Evolutionary conservation across 164 flowering plant genomes (phyloP).

Genomic region (Chloranthus sessilifolius): DNA sequence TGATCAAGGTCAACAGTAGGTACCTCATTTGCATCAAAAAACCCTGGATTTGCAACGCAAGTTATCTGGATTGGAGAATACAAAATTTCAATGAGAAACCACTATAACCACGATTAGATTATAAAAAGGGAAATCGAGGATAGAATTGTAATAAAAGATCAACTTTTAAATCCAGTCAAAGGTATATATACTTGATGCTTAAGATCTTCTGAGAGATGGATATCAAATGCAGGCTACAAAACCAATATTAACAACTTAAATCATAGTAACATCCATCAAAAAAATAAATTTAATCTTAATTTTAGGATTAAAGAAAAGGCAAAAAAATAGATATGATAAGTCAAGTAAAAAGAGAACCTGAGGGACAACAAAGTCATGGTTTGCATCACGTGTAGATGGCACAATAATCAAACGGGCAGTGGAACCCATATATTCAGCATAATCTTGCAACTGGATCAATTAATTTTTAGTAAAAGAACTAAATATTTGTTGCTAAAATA

Average conservation of each 20-base stretch:
- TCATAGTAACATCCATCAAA: too few species aligned
- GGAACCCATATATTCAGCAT: conserved; percentile 77
- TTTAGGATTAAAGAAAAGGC: too few species aligned
- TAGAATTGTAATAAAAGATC: too few species aligned
- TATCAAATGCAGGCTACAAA: conserved; percentile 77
- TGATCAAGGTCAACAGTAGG: too few species aligned
- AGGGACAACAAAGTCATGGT: conserved; percentile 93
- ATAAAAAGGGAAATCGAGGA: too few species aligned
- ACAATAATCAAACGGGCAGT: conserved; percentile 66
- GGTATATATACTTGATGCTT: conserved; percentile 65
- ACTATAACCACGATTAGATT: too few species aligned
- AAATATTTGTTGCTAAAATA: too few species aligned
- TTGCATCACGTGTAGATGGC: conserved; percentile 89
- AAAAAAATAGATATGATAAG: background rate
- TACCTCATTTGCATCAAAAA: conserved; percentile 81
- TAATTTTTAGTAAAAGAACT: background rate
- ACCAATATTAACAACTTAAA: conserved; percentile 10
- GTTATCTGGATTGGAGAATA: conserved; percentile 43
- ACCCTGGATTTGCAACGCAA: conserved; percentile 74
- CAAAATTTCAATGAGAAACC: too few species aligned
- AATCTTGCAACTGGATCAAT: conserved; percentile 74
- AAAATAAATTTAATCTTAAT: too few species aligned
- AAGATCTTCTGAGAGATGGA: conserved; percentile 35
- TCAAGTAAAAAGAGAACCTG: conserved; percentile 49
- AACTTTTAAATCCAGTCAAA: too few species aligned